Conservation (phyloP, 257 asterid species). For the Craterostigma plantagineum region DNA sequence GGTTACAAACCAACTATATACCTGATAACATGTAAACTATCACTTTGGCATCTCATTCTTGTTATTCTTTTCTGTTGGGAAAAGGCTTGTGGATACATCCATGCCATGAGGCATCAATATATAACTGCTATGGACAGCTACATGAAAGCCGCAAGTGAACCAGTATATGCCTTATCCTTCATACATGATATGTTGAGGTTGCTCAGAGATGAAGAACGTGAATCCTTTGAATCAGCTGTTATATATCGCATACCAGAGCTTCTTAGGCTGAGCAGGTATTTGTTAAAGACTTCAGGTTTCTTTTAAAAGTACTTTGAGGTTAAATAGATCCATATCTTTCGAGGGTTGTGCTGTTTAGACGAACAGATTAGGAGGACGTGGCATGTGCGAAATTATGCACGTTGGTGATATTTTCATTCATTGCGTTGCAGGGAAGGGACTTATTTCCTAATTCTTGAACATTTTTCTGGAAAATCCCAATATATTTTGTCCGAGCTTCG, state of each 20-base stretch:
- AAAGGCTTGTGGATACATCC: slow-evolving; percentile 80
- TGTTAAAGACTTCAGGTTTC: neutral
- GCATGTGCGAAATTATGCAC: neutral
- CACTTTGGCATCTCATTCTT: too few relatives aligned
- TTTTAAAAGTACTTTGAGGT: neutral
- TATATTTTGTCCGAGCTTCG: slow-evolving; percentile 46
- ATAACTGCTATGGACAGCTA: slow-evolving; percentile 67
- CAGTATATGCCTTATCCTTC: slow-evolving; percentile 58
- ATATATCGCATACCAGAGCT: slow-evolving; percentile 56
- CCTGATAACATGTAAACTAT: too few relatives aligned
- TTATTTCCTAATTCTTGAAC: slow-evolving; percentile 43
- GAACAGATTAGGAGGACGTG: too few relatives aligned
- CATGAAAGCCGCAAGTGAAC: slow-evolving; percentile 55
- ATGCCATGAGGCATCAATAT: slow-evolving; percentile 48
- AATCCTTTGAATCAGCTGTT: slow-evolving; percentile 56
- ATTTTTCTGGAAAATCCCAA: slow-evolving; percentile 36
- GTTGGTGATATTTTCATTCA: slow-evolving; percentile 9
- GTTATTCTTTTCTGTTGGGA: slow-evolving; percentile 7
- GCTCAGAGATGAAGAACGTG: slow-evolving; percentile 25
- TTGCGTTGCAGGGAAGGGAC: slow-evolving; percentile 54
- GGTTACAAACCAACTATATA: too few relatives aligned
- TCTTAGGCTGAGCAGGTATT: slow-evolving; percentile 63
- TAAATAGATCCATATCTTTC: too few relatives aligned
- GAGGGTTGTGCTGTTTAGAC: too few relatives aligned
- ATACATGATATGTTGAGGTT: slow-evolving; percentile 40